Evolutionary conservation across 192 early-diverging fungal species (phyloP).

Genomic region (Endogone sp.): DNA sequence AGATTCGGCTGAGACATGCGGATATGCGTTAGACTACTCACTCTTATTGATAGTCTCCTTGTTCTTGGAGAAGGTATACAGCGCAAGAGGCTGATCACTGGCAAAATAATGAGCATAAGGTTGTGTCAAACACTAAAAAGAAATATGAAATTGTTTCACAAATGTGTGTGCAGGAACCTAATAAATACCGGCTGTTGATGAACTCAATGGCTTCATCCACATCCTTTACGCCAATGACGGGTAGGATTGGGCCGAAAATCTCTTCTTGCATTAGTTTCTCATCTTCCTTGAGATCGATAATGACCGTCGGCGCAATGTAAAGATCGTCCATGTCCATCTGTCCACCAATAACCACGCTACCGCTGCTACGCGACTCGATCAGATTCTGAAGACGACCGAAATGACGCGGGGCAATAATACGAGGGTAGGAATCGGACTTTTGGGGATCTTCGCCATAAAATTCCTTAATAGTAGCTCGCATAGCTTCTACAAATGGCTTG

Average conservation of each 20-base stretch:
- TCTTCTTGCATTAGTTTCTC: conserved; percentile 52
- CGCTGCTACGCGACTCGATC: conserved; percentile 26
- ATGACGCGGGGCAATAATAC: conserved; percentile 72
- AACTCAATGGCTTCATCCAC: conserved; percentile 28
- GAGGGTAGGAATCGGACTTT: conserved; percentile 49
- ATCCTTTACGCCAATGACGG: conserved; percentile 37
- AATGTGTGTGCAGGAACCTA: neutral
- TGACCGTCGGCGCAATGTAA: conserved; percentile 57
- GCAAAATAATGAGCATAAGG: conserved; percentile 5
- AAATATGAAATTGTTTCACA: neutral
- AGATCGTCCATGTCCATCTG: conserved; percentile 26
- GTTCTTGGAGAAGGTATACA: conserved; percentile 53
- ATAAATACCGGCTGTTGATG: conserved; percentile 20
- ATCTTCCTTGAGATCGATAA: conserved; percentile 37
- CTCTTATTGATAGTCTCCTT: conserved; percentile 9
- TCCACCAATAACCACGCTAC: conserved; percentile 47
- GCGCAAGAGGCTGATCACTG: conserved; percentile 57
- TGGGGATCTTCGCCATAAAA: conserved; percentile 49
- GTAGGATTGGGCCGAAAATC: conserved; percentile 65
- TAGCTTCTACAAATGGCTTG: conserved; percentile 50
- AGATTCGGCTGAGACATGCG: too few relatives aligned
- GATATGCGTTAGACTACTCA: neutral
- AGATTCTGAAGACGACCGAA: conserved; percentile 60
- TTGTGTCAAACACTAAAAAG: neutral
- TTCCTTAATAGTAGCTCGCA: conserved; percentile 37